A percentile compares a stretch with the other conserved stretches of the same genome.
Evolutionary conservation across 768 basidiomycete genomes (phyloP).

Genomic region (Hygrocybe coccinea): DNA sequence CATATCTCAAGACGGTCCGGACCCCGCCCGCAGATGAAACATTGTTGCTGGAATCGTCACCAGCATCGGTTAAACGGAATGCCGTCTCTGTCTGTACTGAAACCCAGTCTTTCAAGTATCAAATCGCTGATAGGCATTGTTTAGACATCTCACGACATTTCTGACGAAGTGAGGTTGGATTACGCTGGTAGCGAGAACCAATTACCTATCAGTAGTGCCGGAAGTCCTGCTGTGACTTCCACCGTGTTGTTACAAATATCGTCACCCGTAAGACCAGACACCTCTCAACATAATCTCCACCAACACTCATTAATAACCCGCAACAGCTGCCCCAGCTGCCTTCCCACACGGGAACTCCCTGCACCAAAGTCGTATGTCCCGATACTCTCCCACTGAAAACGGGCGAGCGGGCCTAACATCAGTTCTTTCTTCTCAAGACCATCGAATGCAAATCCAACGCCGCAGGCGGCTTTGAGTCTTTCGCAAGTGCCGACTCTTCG

Average conservation of each 20-base stretch:
- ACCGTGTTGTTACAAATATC: conserved; percentile 42
- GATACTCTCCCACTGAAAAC: background rate
- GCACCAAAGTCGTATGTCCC: conserved; percentile 23
- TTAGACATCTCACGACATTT: background rate
- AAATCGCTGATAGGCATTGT: background rate
- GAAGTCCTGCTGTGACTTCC: conserved; percentile 34
- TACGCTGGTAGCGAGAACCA: conserved; percentile 38
- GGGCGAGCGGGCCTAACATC: too few species aligned
- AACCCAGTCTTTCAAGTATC: background rate
- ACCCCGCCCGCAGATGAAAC: background rate
- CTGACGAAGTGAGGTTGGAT: background rate
- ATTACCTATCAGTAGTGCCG: conserved; percentile 43
- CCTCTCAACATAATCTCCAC: background rate
- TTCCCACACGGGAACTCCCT: conserved; percentile 44
- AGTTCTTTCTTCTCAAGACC: background rate
- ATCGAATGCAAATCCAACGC: conserved; percentile 4
- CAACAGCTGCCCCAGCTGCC: conserved; percentile 45
- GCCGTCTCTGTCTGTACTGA: conserved; percentile 36
- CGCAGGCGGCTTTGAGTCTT: conserved; percentile 36
- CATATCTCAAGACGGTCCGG: background rate
- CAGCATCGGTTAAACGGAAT: background rate
- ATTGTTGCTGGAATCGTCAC: background rate
- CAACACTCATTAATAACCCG: background rate
- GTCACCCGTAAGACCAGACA: conserved; percentile 41
- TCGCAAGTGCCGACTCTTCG: conserved; percentile 32